A percentile compares a stretch with the other conserved stretches of the same genome.
Conservation (phyloP, 2,329 filamentous ascomycete genomes). For the Aspergillus quadrilineatus region DNA sequence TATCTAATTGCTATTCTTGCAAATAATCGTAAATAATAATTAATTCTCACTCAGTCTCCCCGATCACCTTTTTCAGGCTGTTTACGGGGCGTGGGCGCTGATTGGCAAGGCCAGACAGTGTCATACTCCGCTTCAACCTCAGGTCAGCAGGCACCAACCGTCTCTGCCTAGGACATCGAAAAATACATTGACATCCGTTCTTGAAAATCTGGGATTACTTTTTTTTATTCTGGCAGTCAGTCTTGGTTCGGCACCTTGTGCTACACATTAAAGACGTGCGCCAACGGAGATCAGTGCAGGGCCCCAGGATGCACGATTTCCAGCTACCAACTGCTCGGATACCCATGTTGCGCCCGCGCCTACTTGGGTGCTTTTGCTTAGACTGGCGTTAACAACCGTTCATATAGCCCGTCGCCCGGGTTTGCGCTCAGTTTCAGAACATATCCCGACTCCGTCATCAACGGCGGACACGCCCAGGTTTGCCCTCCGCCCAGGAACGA, state of each 20-base stretch:
- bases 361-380: background rate
- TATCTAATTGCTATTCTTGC: background rate
- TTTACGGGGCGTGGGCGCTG: background rate
- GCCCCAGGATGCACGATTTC: background rate
- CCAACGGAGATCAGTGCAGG: background rate
- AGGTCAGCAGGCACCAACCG: constrained; percentile 6
- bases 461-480: background rate
- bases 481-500: background rate
- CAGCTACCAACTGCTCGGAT: background rate
- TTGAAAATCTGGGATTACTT: background rate
- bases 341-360: background rate
- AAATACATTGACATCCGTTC: background rate
- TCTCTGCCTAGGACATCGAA: constrained; percentile 1
- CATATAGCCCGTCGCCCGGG: background rate
- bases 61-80: background rate
- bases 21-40: background rate
- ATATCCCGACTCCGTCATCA: background rate
- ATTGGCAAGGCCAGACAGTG: background rate
- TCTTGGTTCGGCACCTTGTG: background rate
- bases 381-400: background rate
- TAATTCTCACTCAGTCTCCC: background rate
- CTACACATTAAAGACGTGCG: background rate
- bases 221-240: background rate
- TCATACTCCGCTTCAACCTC: background rate
- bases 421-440: background rate